Percentiles rank a stretch among this genome's conserved stretches.
Conservation (phyloP, 305 asterid species). For the Rubia balearica region DNA sequence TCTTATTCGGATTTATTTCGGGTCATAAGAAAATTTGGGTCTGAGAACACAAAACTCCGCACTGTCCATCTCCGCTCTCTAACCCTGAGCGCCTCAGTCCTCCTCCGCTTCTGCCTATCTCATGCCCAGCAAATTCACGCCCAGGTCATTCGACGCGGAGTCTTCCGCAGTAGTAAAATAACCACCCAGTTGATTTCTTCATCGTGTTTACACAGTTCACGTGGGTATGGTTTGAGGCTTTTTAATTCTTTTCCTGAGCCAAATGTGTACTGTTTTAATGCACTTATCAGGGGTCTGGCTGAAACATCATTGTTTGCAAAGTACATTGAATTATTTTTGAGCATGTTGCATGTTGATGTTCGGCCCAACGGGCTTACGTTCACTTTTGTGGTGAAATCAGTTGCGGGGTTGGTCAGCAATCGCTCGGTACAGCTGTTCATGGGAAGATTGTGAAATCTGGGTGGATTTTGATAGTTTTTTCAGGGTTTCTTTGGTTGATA, state of each 20-base stretch:
- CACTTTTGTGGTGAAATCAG: conserved; percentile 36
- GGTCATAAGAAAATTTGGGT: too few relatives aligned
- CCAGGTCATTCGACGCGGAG: conserved; percentile 17
- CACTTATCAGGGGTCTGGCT: conserved; percentile 29
- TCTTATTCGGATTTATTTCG: too few relatives aligned
- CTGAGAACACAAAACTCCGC: too few relatives aligned
- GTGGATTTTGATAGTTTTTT: conserved; percentile 24
- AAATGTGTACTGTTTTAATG: conserved; percentile 29
- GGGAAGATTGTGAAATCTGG: conserved; percentile 19
- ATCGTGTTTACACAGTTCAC: conserved; percentile 5
- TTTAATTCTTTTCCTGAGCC: conserved; percentile 18
- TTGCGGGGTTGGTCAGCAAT: conserved; percentile 18
- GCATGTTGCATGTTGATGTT: conserved; percentile 23
- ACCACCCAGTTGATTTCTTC: conserved; percentile 35
- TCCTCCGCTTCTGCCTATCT: too few relatives aligned
- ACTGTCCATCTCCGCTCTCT: too few relatives aligned
- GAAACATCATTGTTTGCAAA: conserved; percentile 23
- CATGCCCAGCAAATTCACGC: conserved; percentile 32
- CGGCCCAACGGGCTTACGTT: conserved; percentile 31
- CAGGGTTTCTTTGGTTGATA: conserved; percentile 34
- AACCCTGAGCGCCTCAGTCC: too few relatives aligned
- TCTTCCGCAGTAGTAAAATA: conserved; percentile 17
- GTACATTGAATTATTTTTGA: conserved; percentile 17
- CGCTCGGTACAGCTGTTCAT: conserved; percentile 23
- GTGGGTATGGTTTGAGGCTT: conserved; percentile 18